Evolutionary conservation across 2,329 filamentous ascomycete genomes (phyloP), one percentile per base, ranked within the genome.

Genomic region (Aspergillus aculeatus): DNA sequence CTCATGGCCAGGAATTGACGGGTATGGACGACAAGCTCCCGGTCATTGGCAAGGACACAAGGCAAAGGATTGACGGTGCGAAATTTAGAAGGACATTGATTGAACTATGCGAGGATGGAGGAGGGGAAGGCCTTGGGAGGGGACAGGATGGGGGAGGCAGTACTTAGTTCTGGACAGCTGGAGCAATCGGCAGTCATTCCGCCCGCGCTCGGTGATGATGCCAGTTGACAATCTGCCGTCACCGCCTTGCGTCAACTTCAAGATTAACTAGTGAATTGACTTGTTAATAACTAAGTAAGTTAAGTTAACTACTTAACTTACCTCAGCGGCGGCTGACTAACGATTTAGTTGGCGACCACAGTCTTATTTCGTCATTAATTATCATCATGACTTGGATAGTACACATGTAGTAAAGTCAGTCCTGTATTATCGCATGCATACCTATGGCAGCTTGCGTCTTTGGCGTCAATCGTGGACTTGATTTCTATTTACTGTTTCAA

Each of bases 1-100:
- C 77, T 80, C 80, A 80, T 83, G 68, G 65, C 68, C 64, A 68
- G 61, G 57, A 63, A 61, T 60, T 66, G 64, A 63, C 41, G 57
- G 58, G 59, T 35, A 54, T 49, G 64, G 62, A 64, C 62, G 61
- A 60, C 56, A 62, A 68, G 62, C 67, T 65, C 61, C 64, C 59
- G 62, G 62, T 72, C 71, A 75, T 74, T 61, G 66, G 70, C 59
- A 61, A 63, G 62, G 50, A 50, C 63, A 57, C 56, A 52, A 59
- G 47, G 44, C 41, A 23, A n/a, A 29, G 50, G 38, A 24, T 35
- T 14, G 44, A 16, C 5, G 50, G 41, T 41, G 52, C 47, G 32
- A 35, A 3, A 9, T 38, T 66, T 59, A 64, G 50, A 55, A 32
- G 50, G 51, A 65, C 69, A 68, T 68, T 66, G 59, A 64, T 5